Conservation (phyloP, 2,329 filamentous ascomycete species). For the Metarhizium humberi region DNA sequence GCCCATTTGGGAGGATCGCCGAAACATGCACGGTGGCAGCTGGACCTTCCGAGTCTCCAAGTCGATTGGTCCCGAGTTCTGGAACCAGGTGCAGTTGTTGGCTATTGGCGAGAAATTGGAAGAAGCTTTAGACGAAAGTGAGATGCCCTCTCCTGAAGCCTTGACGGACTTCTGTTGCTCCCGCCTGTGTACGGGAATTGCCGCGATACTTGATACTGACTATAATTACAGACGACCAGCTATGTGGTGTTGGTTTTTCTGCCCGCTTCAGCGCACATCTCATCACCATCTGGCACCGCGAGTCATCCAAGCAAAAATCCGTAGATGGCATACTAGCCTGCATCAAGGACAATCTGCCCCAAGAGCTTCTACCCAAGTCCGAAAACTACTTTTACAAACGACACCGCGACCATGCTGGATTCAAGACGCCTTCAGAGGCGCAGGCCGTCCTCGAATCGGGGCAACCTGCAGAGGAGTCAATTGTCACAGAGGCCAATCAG, state of each 20-base stretch:
- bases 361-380: constrained; percentile 61
- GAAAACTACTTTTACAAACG: constrained; percentile 79
- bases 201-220: not conserved
- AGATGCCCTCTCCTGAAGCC: constrained; percentile 15
- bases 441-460: constrained; percentile 49
- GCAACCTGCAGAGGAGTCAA: constrained; percentile 31
- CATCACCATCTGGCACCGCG: constrained; percentile 89
- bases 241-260: constrained; percentile 81
- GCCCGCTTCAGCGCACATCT: constrained; percentile 84
- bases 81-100: constrained; percentile 72
- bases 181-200: not conserved
- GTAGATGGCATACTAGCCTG: constrained; percentile 64
- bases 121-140: constrained; percentile 60
- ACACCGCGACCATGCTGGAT: constrained; percentile 80
- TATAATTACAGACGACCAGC: constrained; percentile 57
- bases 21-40: constrained; percentile 76
- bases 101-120: constrained; percentile 78
- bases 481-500: constrained; percentile 11
- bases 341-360: constrained; percentile 63
- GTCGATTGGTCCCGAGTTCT: constrained; percentile 61
- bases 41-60: constrained; percentile 92
- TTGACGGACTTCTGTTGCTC: not conserved
- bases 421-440: constrained; percentile 54
- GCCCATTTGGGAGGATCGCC: constrained; percentile 75
- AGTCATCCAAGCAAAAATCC: constrained; percentile 70